Evolutionary conservation across 2,329 filamentous ascomycete species (phyloP).

Genomic region (Aspergillus terreus): DNA sequence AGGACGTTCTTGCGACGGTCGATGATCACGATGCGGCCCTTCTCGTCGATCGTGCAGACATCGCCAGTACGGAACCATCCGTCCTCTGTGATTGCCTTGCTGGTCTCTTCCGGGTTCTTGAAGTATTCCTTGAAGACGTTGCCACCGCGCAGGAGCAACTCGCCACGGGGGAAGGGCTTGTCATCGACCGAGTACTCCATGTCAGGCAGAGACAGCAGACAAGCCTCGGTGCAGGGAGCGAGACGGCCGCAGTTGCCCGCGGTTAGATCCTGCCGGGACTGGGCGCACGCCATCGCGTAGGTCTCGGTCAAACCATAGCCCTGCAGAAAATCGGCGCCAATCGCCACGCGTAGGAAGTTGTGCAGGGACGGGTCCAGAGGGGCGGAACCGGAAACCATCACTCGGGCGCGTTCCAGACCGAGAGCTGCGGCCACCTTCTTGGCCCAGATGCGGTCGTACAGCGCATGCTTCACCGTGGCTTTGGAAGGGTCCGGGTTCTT

Average conservation of each 20-base stretch:
- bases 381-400: constrained; percentile 83
- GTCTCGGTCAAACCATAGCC: constrained; percentile 94
- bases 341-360: constrained; percentile 79
- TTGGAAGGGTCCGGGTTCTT: constrained; percentile 63
- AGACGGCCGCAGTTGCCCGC: constrained; percentile 79
- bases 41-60: constrained; percentile 77
- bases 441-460: constrained; percentile 72
- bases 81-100: constrained; percentile 74
- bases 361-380: constrained; percentile 87
- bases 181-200: constrained; percentile 90
- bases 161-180: constrained; percentile 84
- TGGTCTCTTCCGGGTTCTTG: constrained; percentile 84
- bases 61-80: constrained; percentile 98
- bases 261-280: constrained; percentile 66
- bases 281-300: constrained; percentile 72
- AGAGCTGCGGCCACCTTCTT: constrained; percentile 81
- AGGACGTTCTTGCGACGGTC: constrained; percentile 99
- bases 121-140: constrained; percentile 82
- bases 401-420: constrained; percentile 68
- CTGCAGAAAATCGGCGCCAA: constrained; percentile 74
- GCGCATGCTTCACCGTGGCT: constrained; percentile 58
- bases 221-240: constrained; percentile 65
- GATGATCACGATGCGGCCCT: constrained; percentile 87
- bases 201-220: constrained; percentile 82
- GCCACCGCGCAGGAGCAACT: constrained; percentile 79